phyloP scores from a whole-genome alignment of 2,329 filamentous ascomycete species.

The Aspergillus sp. region DNA sequence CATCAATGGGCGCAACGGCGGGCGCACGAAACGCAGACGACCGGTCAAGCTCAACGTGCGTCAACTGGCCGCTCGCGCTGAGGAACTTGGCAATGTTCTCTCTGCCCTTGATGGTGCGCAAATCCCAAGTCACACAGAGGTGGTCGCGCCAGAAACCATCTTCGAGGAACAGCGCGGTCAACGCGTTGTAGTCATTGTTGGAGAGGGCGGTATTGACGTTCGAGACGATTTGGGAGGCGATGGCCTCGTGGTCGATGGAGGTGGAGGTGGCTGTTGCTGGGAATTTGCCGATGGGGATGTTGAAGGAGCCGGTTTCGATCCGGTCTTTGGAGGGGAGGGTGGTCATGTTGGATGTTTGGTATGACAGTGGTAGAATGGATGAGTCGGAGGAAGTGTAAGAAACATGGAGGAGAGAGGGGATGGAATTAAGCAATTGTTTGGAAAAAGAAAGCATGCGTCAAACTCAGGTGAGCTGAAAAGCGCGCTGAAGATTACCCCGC shows the following conservation, averaged over 20 bases:
- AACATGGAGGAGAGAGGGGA: no score
- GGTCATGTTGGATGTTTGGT: neutral
- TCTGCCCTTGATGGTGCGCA: constrained; percentile 49
- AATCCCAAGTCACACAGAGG: constrained; percentile 52
- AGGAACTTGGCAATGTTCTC: constrained; percentile 34
- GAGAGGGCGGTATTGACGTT: constrained; percentile 37
- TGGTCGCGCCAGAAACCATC: constrained; percentile 57
- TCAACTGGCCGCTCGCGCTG: constrained; percentile 38
- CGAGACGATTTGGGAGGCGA: constrained; percentile 34
- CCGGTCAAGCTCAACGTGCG: constrained; percentile 43
- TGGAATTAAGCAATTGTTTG: no score
- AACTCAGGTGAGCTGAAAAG: no score
- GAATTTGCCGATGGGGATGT: constrained; percentile 43
- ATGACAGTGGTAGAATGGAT: neutral
- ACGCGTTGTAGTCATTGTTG: constrained; percentile 25
- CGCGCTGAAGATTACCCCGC: no score
- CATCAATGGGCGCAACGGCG: constrained; percentile 45
- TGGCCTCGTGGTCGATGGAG: constrained; percentile 29
- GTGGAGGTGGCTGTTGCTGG: constrained; percentile 32
- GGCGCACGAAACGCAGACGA: constrained; percentile 45
- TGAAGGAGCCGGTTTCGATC: constrained; percentile 51
- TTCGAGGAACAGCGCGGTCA: constrained; percentile 45
- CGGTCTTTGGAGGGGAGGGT: constrained; percentile 35
- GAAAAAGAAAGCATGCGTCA: no score
- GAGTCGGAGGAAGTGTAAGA: neutral